These are phyloP conservation scores for Calonectria naviculata DNA, from an alignment of 2,329 filamentous ascomycete genomes.

Conservation along the genomic window DNA sequence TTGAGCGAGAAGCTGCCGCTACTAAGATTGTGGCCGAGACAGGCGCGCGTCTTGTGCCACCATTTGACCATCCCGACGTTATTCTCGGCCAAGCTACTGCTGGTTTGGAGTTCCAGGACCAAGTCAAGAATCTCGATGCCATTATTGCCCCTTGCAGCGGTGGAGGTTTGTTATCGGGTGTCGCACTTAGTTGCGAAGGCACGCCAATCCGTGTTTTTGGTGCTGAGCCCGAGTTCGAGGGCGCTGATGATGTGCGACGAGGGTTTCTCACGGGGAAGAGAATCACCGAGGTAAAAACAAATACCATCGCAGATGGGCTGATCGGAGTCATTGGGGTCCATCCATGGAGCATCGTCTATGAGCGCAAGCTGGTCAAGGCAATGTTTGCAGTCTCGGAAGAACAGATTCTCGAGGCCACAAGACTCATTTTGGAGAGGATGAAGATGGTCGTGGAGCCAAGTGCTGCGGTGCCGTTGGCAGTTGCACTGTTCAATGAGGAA, in stretches of 20 bases:
- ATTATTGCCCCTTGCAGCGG: slow-evolving; percentile 89
- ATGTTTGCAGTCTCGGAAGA: slow-evolving; percentile 83
- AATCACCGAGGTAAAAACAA: slow-evolving; percentile 74
- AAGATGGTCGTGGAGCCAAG: slow-evolving; percentile 94
- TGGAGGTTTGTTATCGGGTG: slow-evolving; percentile 86
- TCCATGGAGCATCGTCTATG: slow-evolving; percentile 82
- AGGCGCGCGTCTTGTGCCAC: slow-evolving; percentile 83
- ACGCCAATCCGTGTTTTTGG: slow-evolving; percentile 84
- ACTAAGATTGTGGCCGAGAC: slow-evolving; percentile 75
- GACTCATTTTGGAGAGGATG: slow-evolving; percentile 84
- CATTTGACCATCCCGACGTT: slow-evolving; percentile 93
- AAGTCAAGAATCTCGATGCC: slow-evolving; percentile 56
- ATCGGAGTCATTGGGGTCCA: slow-evolving; percentile 82
- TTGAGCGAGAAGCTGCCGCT: too few species aligned
- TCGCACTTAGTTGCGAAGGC: slow-evolving; percentile 80
- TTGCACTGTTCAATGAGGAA: slow-evolving; percentile 83
- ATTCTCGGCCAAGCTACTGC: slow-evolving; percentile 89
- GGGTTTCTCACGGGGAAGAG: slow-evolving; percentile 74
- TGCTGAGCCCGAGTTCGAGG: slow-evolving; percentile 84
- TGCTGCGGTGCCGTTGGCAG: slow-evolving; percentile 83
- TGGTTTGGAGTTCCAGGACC: slow-evolving; percentile 11
- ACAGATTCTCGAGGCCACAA: slow-evolving; percentile 82
- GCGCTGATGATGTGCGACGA: slow-evolving; percentile 83
- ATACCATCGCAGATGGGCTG: slow-evolving; percentile 91
- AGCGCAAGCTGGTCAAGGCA: slow-evolving; percentile 73